Evolutionary conservation across 2,329 filamentous ascomycete species (phyloP), one percentile per base, ranked within the genome.

Genomic region (Tolypocladium inflatum): DNA sequence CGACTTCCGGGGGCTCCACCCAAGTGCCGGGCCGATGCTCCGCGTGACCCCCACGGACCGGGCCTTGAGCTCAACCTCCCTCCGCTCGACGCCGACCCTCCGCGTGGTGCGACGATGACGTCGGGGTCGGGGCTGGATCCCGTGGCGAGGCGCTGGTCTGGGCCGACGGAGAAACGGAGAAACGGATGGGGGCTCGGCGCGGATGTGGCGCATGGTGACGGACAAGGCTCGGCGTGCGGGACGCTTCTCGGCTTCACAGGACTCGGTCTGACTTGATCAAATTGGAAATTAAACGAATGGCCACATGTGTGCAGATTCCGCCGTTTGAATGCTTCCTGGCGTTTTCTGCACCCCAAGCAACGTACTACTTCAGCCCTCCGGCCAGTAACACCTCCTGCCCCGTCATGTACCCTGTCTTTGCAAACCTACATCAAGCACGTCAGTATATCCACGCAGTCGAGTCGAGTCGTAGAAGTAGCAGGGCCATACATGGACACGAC

Each of bases 401-500:
- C 2, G 66, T 68, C 45, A 68, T 59, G 39, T 69, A 69, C 4
- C 66, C 67, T 17, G 66, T 68, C 59, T 64, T 69, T 8, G 61
- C 66, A 55, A 69, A 64, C 66, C 66, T 68, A 35, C 4, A 21
- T n/a, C 8, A 39, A 15, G 23, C 38, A 50, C 21, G 23, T 35
- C 45, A 52, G 51, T 39, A 33, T 21, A 41, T 11, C 4, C 23
- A 9, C 23, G 10, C 21, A 13, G 6, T n/a, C 2, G 17, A 23
- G 11, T 19, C 15, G 30, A 11, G 11, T 2, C 9, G 10, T 11
- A 4, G 26, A 6, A 30, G 26, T 4, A 30, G 6, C 26, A 30
- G 26, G 26, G 26, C 26, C 70, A 64, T 54, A 71, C 71, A 73
- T 71, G 6, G 61, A 63, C 8, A 71, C 68, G 9, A 71, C 65